Percentiles rank a stretch among this genome's conserved stretches.
Conservation (phyloP, 345 rosid species). For the Hypericum perforatum region DNA sequence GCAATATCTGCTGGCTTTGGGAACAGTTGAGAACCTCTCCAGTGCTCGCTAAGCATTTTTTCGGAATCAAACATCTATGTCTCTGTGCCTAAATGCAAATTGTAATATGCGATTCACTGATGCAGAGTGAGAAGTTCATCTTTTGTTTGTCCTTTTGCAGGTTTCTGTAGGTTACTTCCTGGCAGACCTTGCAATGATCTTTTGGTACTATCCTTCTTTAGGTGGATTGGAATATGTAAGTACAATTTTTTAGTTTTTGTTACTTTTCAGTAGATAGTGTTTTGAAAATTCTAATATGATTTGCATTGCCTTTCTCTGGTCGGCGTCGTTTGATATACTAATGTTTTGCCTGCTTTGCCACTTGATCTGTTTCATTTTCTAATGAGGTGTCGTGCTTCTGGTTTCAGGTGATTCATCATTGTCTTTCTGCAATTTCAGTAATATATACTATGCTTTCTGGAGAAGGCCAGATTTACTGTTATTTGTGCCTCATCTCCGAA, state of each 20-base stretch:
- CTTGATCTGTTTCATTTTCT: not conserved
- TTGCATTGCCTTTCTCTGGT: too few species aligned
- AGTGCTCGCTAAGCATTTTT: too few species aligned
- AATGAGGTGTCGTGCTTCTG: slow-evolving; percentile 2
- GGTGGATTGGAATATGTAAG: slow-evolving; percentile 29
- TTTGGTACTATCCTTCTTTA: slow-evolving; percentile 21
- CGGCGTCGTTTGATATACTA: too few species aligned
- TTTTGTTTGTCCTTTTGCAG: slow-evolving; percentile 9
- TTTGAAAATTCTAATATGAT: too few species aligned
- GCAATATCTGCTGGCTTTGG: too few species aligned
- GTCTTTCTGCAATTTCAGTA: slow-evolving; percentile 23
- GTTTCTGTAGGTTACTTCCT: slow-evolving; percentile 29
- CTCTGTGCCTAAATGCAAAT: too few species aligned
- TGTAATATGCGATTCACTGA: too few species aligned
- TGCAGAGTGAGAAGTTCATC: not conserved
- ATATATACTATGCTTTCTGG: slow-evolving; percentile 26
- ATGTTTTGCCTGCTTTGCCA: too few species aligned
- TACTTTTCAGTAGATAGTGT: not conserved
- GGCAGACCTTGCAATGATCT: slow-evolving; percentile 25
- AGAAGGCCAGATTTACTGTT: slow-evolving; percentile 26
- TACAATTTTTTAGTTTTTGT: slow-evolving; percentile 5
- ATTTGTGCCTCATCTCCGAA: slow-evolving; percentile 26
- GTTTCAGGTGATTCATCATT: slow-evolving; percentile 25
- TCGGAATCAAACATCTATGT: too few species aligned
- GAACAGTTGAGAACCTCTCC: too few species aligned